Conservation (phyloP, 805 yeast genomes). For the Saturnispora quitensis region DNA sequence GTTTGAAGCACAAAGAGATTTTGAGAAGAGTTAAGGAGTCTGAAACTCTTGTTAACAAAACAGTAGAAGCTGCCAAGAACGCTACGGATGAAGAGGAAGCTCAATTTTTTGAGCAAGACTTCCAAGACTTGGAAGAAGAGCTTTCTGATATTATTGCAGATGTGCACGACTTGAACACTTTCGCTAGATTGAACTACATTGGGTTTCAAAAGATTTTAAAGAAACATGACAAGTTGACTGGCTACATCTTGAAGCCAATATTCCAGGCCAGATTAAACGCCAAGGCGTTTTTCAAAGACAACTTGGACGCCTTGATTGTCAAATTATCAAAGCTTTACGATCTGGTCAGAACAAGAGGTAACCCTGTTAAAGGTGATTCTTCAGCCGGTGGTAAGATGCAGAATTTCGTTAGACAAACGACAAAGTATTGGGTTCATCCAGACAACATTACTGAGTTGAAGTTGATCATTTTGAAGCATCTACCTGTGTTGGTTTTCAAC, state of each 20-base stretch:
- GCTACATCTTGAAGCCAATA: conserved; percentile 75
- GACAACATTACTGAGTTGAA: conserved; percentile 96
- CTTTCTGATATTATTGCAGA: conserved; percentile 87
- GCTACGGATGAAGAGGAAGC: conserved; percentile 29
- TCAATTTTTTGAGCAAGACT: conserved; percentile 48
- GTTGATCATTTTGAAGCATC: conserved; percentile 82
- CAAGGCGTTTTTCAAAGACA: conserved; percentile 93
- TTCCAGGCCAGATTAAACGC: conserved; percentile 89
- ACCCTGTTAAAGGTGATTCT: conserved; percentile 90
- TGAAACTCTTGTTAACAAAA: conserved; percentile 58
- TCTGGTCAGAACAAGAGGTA: conserved; percentile 90
- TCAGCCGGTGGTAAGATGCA: conserved; percentile 98
- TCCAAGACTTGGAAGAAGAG: conserved; percentile 66
- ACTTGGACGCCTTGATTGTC: conserved; percentile 82
- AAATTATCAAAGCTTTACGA: conserved; percentile 85
- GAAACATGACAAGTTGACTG: conserved; percentile 90
- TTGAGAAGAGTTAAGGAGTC: conserved; percentile 75
- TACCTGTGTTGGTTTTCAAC: conserved; percentile 95
- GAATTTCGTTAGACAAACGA: conserved; percentile 96
- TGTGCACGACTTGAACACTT: conserved; percentile 93
- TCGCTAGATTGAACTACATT: conserved; percentile 86
- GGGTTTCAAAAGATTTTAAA: conserved; percentile 96
- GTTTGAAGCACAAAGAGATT: conserved; percentile 80
- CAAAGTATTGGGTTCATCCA: conserved; percentile 99
- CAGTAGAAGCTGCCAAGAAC: conserved; percentile 36